phyloP scores from a whole-genome alignment of 2,329 filamentous ascomycete genomes.

The Ceratocystis destructans region DNA sequence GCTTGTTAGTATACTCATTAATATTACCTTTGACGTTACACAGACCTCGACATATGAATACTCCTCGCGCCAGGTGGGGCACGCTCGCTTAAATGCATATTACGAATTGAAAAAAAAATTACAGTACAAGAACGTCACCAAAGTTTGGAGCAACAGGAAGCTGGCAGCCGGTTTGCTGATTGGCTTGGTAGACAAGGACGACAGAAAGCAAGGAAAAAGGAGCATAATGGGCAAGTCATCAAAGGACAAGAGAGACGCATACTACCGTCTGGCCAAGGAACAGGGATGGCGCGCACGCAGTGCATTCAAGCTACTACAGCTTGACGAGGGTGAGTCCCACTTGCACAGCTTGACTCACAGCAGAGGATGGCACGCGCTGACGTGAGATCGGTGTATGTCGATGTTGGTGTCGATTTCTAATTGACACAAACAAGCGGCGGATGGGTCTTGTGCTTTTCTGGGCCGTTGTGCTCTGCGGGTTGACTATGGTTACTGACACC shows the following conservation, averaged over 20 bases:
- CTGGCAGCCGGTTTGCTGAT: too few species aligned
- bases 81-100: not conserved
- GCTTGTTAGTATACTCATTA: not conserved
- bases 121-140: not conserved
- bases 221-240: slow-evolving; percentile 79
- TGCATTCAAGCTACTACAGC: slow-evolving; percentile 91
- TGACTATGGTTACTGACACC: slow-evolving; percentile 3
- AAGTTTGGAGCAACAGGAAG: not conserved
- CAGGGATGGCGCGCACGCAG: slow-evolving; percentile 96
- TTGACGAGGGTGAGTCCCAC: slow-evolving; percentile 54
- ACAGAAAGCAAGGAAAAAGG: not conserved
- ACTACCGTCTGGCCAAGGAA: slow-evolving; percentile 95
- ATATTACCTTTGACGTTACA: not conserved
- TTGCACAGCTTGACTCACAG: slow-evolving; percentile 13
- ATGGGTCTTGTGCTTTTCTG: too few species aligned
- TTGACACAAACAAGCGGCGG: too few species aligned
- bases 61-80: not conserved
- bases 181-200: not conserved
- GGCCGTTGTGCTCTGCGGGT: not conserved
- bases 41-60: not conserved
- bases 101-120: not conserved
- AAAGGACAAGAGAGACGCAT: slow-evolving; percentile 96
- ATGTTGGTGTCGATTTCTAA: too few species aligned
- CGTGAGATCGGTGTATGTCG: not conserved
- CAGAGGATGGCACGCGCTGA: not conserved